A percentile compares a stretch with the other conserved stretches of the same genome.
Evolutionary conservation across 1,284 basidiomycete species (phyloP).

Genomic region (Phellinidium pouzarii): DNA sequence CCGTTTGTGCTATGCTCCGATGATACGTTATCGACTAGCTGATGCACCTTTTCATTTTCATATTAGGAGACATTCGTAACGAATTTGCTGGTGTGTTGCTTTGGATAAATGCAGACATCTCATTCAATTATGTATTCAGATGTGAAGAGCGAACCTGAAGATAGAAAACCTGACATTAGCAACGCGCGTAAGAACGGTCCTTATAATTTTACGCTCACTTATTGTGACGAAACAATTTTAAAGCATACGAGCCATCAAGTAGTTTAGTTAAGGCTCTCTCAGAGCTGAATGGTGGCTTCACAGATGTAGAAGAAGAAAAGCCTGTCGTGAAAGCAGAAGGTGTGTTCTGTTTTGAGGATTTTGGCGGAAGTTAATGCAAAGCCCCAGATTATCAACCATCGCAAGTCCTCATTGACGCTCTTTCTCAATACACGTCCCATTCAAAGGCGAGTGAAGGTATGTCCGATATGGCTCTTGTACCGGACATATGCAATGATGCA

Average conservation of each 20-base stretch:
- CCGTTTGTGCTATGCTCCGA: too few species aligned
- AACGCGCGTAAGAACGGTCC: background rate
- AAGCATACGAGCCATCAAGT: slow-evolving; percentile 1
- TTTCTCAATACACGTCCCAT: background rate
- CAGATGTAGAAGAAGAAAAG: background rate
- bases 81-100: too few species aligned
- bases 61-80: too few species aligned
- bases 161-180: background rate
- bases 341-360: background rate
- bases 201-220: background rate
- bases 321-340: background rate
- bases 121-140: background rate
- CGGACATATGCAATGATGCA: too few species aligned
- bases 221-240: background rate
- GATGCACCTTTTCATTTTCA: too few species aligned
- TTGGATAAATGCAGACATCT: too few species aligned
- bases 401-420: background rate
- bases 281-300: background rate
- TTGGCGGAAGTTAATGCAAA: background rate
- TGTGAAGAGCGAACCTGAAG: background rate
- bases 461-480: too few species aligned
- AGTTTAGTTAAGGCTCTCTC: background rate
- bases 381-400: background rate
- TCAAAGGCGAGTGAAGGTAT: background rate
- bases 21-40: too few species aligned